Evolutionary conservation across 2,329 filamentous ascomycete species (phyloP).

Genomic region (Pezizomycotina sp.): DNA sequence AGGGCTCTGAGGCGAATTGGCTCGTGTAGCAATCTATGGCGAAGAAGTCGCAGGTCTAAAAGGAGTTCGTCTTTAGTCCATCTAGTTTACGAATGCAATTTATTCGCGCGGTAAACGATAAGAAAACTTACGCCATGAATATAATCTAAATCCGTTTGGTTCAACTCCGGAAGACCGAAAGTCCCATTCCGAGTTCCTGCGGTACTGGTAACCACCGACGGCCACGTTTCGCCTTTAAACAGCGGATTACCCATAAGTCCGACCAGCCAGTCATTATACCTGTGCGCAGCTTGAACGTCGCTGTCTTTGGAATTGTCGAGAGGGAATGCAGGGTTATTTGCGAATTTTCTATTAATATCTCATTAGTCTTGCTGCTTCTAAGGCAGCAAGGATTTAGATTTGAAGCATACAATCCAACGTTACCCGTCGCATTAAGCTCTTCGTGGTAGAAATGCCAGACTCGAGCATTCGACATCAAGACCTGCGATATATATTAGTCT

Average conservation of each 20-base stretch:
- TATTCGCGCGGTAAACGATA: too few relatives aligned
- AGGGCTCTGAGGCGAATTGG: slow-evolving; percentile 37
- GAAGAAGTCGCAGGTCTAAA: slow-evolving; percentile 36
- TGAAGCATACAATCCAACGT: slow-evolving; percentile 31
- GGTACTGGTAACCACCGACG: slow-evolving; percentile 4
- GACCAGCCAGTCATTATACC: slow-evolving; percentile 7
- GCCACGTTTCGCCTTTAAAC: too few relatives aligned
- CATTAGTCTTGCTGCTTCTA: too few relatives aligned
- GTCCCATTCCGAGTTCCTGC: slow-evolving; percentile 3
- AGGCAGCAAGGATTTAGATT: too few relatives aligned
- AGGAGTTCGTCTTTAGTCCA: too few relatives aligned
- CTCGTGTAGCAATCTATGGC: slow-evolving; percentile 44
- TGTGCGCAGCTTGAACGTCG: slow-evolving; percentile 6
- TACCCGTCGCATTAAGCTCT: slow-evolving; percentile 36
- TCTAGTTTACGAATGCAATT: too few relatives aligned
- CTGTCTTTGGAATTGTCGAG: slow-evolving; percentile 5
- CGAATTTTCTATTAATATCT: too few relatives aligned
- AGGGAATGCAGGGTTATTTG: slow-evolving; percentile 9
- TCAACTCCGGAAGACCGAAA: slow-evolving; percentile 5
- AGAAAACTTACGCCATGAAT: too few relatives aligned
- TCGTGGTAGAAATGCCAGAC: slow-evolving; percentile 41
- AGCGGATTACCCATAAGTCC: slow-evolving; percentile 8
- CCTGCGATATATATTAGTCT: slow-evolving; percentile 30
- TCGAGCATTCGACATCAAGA: slow-evolving; percentile 36
- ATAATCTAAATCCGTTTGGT: slow-evolving; percentile 4